These are phyloP conservation scores for Ustilago hordei DNA, from an alignment of 1,284 basidiomycete species.

Conservation along the genomic window DNA sequence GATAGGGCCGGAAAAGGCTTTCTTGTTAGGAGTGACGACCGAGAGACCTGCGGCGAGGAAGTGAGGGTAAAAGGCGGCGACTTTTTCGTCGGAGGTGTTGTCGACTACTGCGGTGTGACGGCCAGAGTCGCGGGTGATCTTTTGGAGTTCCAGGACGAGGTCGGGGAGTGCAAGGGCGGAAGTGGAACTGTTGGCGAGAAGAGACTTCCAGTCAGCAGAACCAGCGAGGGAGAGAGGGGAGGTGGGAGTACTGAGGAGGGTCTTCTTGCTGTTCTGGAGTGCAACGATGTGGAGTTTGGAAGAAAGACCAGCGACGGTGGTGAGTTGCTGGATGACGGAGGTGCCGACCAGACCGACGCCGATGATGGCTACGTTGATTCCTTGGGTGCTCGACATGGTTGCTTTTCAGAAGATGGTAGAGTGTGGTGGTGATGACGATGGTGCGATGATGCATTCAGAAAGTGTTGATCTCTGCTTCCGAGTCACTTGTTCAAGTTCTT, in stretches of 20 bases:
- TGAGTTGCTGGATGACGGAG: conserved; percentile 65
- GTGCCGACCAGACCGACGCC: conserved; percentile 68
- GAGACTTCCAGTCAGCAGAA: conserved; percentile 53
- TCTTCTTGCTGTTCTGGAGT: conserved; percentile 68
- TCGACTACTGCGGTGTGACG: conserved; percentile 82
- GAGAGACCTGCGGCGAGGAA: conserved; percentile 84
- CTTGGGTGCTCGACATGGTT: conserved; percentile 40
- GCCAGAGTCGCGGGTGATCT: conserved; percentile 50
- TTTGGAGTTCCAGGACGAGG: conserved; percentile 51
- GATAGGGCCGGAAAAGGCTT: conserved; percentile 86
- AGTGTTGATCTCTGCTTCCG: not conserved
- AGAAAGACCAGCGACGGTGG: conserved; percentile 49
- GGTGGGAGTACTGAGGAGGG: conserved; percentile 54
- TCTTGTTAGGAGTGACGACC: conserved; percentile 98
- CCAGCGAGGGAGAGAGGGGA: conserved; percentile 36
- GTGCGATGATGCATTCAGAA: not conserved
- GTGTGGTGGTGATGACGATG: not conserved
- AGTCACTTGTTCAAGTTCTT: not conserved
- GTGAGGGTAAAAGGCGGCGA: conserved; percentile 85
- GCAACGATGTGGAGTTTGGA: conserved; percentile 60
- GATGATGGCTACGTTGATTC: conserved; percentile 66
- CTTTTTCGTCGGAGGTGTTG: conserved; percentile 87
- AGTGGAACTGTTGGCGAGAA: conserved; percentile 43
- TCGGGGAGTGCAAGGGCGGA: conserved; percentile 57
- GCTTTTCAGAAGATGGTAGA: not conserved